Percentiles rank a stretch among this genome's conserved stretches.
These are phyloP conservation scores for Inonotus hispidus DNA, from an alignment of 1,284 basidiomycete species.

Conservation along the genomic window DNA sequence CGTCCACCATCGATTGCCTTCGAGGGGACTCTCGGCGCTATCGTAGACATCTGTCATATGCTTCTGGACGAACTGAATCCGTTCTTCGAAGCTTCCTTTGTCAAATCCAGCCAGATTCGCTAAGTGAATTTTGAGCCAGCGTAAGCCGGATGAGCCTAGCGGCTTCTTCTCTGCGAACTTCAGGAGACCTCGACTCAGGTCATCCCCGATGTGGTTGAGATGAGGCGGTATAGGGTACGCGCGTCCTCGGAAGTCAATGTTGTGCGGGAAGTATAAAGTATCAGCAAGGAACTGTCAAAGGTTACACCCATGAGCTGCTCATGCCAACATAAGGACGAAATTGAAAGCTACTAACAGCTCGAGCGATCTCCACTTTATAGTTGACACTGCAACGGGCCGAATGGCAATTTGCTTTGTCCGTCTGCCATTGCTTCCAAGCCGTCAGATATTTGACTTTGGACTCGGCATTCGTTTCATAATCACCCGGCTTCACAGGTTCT, in stretches of 20 bases:
- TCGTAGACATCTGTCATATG: slow-evolving; percentile 79
- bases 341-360: slow-evolving; percentile 57
- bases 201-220: slow-evolving; percentile 94
- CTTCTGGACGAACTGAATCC: slow-evolving; percentile 74
- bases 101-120: slow-evolving; percentile 94
- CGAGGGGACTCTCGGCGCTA: slow-evolving; percentile 80
- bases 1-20: slow-evolving; percentile 84
- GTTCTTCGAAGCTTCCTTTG: slow-evolving; percentile 92
- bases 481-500: slow-evolving; percentile 61
- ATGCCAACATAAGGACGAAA: slow-evolving; percentile 1
- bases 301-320: slow-evolving; percentile 16
- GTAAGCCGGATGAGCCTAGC: slow-evolving; percentile 74
- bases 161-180: slow-evolving; percentile 80
- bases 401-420: slow-evolving; percentile 75
- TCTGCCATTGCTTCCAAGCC: slow-evolving; percentile 55
- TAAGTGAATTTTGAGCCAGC: slow-evolving; percentile 88
- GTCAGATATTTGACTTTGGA: slow-evolving; percentile 57
- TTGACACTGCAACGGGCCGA: slow-evolving; percentile 91
- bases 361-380: slow-evolving; percentile 96
- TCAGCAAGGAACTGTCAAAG: slow-evolving; percentile 72
- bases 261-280: slow-evolving; percentile 92
- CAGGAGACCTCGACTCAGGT: slow-evolving; percentile 87
- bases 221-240: slow-evolving; percentile 97
- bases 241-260: slow-evolving; percentile 96
- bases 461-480: slow-evolving; percentile 63